Percentiles rank a stretch among this genome's conserved stretches.
Evolutionary conservation across 1,139 yeast genomes (phyloP).

Genomic region (Diutina pseudorugosa): DNA sequence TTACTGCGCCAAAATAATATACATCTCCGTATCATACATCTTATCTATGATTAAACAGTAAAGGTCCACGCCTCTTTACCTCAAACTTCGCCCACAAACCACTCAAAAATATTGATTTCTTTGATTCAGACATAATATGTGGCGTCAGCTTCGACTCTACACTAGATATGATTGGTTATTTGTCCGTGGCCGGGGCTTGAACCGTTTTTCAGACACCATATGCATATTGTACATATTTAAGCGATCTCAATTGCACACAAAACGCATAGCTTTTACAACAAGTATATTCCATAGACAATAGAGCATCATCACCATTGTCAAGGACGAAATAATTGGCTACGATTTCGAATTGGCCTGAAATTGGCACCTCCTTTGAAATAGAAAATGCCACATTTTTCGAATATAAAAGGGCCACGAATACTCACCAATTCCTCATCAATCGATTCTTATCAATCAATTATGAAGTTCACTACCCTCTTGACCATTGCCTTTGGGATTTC

Average conservation of each 20-base stretch:
- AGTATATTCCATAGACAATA: not conserved
- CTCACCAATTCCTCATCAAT: too few species aligned
- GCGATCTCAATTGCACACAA: not conserved
- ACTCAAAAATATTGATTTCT: too few species aligned
- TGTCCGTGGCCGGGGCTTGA: not conserved
- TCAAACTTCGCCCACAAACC: not conserved
- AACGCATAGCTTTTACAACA: not conserved
- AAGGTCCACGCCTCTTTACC: not conserved
- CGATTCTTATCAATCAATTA: not conserved
- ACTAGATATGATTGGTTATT: not conserved
- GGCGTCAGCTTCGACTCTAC: too few species aligned
- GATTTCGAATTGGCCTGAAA: not conserved
- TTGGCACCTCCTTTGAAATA: not conserved
- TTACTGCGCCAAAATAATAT: not conserved
- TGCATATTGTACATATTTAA: not conserved
- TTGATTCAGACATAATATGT: too few species aligned
- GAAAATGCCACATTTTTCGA: not conserved
- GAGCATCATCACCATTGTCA: not conserved
- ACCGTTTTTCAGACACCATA: not conserved
- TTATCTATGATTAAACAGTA: not conserved
- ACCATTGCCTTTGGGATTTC: not conserved
- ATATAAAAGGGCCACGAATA: not conserved
- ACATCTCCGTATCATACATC: not conserved
- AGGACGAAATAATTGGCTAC: not conserved
- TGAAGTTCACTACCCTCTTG: not conserved